phyloP scores from a whole-genome alignment of 164 flowering plant genomes.

The Paratinospora sagittata region DNA sequence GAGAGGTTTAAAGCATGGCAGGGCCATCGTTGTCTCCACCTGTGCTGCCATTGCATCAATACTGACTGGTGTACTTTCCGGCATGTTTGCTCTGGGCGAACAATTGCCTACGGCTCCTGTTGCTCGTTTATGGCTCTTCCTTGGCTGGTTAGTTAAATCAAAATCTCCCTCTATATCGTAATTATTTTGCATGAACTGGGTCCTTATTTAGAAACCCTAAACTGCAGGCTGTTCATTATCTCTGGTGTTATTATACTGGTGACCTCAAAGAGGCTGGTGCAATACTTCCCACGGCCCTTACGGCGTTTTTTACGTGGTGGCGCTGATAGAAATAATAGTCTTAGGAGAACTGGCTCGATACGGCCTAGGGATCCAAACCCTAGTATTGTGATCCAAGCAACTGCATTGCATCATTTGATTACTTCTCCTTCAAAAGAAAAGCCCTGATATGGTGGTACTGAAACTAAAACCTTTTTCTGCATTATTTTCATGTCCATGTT shows the following conservation, averaged over 20 bases:
- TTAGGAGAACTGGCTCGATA: conserved; percentile 36
- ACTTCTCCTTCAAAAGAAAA: conserved; percentile 60
- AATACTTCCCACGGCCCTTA: conserved; percentile 40
- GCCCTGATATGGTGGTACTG: conserved; percentile 27
- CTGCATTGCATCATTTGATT: conserved; percentile 73
- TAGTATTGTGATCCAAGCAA: conserved; percentile 70
- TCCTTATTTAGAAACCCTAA: not conserved
- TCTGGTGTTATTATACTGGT: conserved; percentile 71
- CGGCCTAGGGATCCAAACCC: conserved; percentile 57
- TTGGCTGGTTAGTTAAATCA: conserved; percentile 68
- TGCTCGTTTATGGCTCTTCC: conserved; percentile 62
- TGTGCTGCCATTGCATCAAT: conserved; percentile 98
- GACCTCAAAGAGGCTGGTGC: conserved; percentile 55
- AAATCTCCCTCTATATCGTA: not conserved
- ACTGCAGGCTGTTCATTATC: conserved; percentile 60
- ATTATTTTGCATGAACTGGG: not conserved
- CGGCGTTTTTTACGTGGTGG: conserved; percentile 27
- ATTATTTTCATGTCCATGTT: conserved; percentile 3
- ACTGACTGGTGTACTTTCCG: conserved; percentile 92
- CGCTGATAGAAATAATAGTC: conserved; percentile 32
- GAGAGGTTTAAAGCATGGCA: conserved; percentile 90
- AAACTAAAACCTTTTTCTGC: not conserved
- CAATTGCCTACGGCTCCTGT: conserved; percentile 66
- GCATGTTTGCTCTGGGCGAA: conserved; percentile 95
- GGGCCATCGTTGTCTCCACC: conserved; percentile 93